These are phyloP conservation scores for Endothia cerciana DNA, from an alignment of 2,329 filamentous ascomycete genomes.

Conservation along the genomic window DNA sequence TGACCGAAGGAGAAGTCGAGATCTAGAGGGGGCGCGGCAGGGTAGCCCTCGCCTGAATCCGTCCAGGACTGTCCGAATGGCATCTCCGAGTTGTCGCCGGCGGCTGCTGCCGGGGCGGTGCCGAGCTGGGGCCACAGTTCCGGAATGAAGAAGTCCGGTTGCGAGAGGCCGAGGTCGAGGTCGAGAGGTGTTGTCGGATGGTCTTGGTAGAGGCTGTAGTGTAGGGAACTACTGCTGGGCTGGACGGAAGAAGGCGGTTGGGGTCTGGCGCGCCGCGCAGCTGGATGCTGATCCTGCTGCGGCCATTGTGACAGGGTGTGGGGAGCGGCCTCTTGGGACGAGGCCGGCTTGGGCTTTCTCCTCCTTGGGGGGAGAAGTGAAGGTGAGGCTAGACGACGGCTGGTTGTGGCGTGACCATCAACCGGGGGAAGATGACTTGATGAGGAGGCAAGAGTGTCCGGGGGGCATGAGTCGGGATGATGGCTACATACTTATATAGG, in stretches of 20 bases:
- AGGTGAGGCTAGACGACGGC: background rate
- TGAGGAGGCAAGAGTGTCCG: background rate
- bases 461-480: constrained; percentile 1
- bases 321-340: constrained; percentile 36
- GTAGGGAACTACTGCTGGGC: constrained; percentile 4
- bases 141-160: constrained; percentile 20
- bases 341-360: constrained; percentile 33
- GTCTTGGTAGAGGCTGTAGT: constrained; percentile 8
- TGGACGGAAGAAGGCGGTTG: constrained; percentile 28
- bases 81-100: constrained; percentile 3
- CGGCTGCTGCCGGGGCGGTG: constrained; percentile 10
- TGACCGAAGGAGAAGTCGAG: constrained; percentile 27
- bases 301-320: constrained; percentile 38
- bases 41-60: constrained; percentile 18
- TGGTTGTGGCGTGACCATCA: constrained; percentile 22
- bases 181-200: constrained; percentile 13
- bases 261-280: constrained; percentile 30
- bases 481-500: constrained; percentile 12
- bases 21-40: constrained; percentile 19
- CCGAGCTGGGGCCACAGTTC: constrained; percentile 21
- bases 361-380: background rate
- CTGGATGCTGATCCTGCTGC: constrained; percentile 32
- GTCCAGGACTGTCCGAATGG: constrained; percentile 26
- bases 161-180: constrained; percentile 8
- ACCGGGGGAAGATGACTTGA: constrained; percentile 10